Base-by-base conservation (phyloP, 305 asterid genomes). In the Solanum hybrid region DNA sequence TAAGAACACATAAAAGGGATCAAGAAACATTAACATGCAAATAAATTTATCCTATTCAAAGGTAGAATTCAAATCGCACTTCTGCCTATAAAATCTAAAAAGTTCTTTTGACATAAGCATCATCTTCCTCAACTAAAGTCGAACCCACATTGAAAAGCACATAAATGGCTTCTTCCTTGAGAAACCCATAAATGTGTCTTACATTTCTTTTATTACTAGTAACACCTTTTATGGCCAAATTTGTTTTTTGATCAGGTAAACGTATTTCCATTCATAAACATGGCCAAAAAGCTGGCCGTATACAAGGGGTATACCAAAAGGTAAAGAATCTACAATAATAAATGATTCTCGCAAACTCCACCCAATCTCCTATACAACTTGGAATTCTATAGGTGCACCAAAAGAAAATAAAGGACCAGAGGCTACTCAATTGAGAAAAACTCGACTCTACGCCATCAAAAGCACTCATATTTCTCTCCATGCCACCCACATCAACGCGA, bases 181-280 rank as follows among this genome's bases (percentile, higher is more conserved):
- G 87, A 83, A 45, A 82, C 87, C 57, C 73, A 82, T 82, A 82
- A 29, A 82, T 82, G 73, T 82, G 87, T 41, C 87, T 41, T 41
- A 34, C 87, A 83, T 20, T 45, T 83, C 87, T 83, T 83, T 41
- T 41, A 41, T 39, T 27, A 38, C 36, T 26, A 82, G 87, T 82
- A 41, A 27, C 87, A 39, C 37, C 37, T 82, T 39, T 82, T 26
- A 26, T 82, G 65, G 33, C 33, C 22, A 70, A 70, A 22, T 22
- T 61, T 61, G 72, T 61, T 65, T 65, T 65, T 65, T 65, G 27
- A 65, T 65, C 12, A 65, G 75, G 75, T 65, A 4, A 65, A 9
- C 75, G 13, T 22, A 65, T 65, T 65, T 65, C 26, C 75, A 65
- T n/a, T 65, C 75, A 65, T n/a, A 65, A 65, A 22, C 75, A 65